Conservation (phyloP, 768 basidiomycete species). For the Rickenella mellea region DNA sequence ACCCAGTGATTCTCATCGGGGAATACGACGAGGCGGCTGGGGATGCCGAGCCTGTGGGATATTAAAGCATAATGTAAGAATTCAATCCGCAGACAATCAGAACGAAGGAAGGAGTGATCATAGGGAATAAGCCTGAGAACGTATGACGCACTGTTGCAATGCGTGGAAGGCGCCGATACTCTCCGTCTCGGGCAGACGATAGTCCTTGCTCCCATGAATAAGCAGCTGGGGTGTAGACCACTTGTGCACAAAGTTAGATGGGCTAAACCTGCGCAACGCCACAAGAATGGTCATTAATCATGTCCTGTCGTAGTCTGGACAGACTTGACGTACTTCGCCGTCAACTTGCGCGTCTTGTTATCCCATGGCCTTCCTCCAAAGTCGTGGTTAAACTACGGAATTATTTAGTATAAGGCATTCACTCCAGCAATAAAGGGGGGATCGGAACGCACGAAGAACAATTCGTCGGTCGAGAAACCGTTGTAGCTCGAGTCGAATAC, state of each 20-base stretch:
- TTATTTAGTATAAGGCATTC: too few relatives aligned
- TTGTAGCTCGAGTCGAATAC: constrained; percentile 76
- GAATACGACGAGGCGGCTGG: constrained; percentile 74
- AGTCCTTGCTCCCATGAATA: constrained; percentile 86
- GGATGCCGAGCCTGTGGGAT: constrained; percentile 47
- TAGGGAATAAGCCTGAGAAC: neutral
- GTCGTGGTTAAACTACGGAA: constrained; percentile 68
- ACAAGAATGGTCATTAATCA: neutral
- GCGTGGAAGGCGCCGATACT: constrained; percentile 81
- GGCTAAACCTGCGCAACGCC: constrained; percentile 47
- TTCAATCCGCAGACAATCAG: constrained; percentile 10
- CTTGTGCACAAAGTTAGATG: constrained; percentile 69
- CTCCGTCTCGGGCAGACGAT: constrained; percentile 77
- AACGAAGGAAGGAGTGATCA: neutral
- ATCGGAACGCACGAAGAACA: constrained; percentile 65
- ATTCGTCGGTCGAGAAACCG: constrained; percentile 85
- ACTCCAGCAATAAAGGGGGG: neutral
- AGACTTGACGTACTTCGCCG: constrained; percentile 38
- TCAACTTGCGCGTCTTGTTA: constrained; percentile 37
- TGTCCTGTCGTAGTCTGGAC: neutral
- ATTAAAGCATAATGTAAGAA: neutral
- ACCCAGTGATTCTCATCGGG: constrained; percentile 95
- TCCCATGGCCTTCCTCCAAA: constrained; percentile 83
- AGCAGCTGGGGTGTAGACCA: constrained; percentile 83
- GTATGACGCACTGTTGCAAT: constrained; percentile 60